Percentiles rank a stretch among this genome's conserved stretches.
Evolutionary conservation across 768 basidiomycete genomes (phyloP).

Genomic region (Lactifluus pinguis): DNA sequence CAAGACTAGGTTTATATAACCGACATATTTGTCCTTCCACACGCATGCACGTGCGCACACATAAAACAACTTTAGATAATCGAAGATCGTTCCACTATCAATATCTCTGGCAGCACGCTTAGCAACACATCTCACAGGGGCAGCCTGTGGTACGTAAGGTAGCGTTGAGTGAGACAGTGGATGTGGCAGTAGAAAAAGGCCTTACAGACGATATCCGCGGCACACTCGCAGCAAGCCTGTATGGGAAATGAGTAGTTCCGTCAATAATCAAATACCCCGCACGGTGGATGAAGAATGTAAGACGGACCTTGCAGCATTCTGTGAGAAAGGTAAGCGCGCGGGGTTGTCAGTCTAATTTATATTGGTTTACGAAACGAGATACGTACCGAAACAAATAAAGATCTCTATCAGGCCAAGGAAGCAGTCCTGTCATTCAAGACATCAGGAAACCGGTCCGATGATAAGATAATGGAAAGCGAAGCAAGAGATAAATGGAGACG

Average conservation of each 20-base stretch:
- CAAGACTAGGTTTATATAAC: neutral
- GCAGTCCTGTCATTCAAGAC: constrained; percentile 43
- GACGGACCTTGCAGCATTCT: constrained; percentile 65
- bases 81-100: neutral
- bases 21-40: neutral
- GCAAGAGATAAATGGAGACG: neutral
- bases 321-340: neutral
- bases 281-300: neutral
- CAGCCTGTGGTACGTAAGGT: constrained; percentile 39
- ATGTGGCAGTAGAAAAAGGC: neutral
- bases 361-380: neutral
- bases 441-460: neutral
- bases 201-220: constrained; percentile 65
- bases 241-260: neutral
- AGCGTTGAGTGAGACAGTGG: neutral
- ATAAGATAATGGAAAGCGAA: neutral
- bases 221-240: constrained; percentile 63
- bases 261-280: neutral
- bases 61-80: neutral
- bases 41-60: neutral
- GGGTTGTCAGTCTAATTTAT: neutral
- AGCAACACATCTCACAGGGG: constrained; percentile 67
- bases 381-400: constrained; percentile 71
- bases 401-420: constrained; percentile 48
- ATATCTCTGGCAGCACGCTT: neutral